Evolutionary conservation across 2,329 filamentous ascomycete genomes (phyloP), one percentile per base, ranked within the genome.

Genomic region (Aspergillus amoenus): DNA sequence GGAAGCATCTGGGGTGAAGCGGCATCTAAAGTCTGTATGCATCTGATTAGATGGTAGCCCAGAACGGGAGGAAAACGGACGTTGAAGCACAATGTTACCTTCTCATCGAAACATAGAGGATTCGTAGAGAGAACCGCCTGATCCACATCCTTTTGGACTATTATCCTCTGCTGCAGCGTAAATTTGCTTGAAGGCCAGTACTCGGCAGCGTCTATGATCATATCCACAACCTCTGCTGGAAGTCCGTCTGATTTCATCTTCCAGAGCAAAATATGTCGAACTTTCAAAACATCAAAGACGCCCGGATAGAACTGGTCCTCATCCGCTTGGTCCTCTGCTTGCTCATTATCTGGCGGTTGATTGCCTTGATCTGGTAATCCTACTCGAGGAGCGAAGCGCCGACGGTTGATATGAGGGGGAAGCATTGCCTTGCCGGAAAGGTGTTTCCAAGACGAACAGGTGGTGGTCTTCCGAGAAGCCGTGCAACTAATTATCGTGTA

Each of bases 171-270:
- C 11, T 64, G 55, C 56, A 73, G 60, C 4, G 27, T 52, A 15
- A 55, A 44, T 50, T 66, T 63, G 4, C 51, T 56, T 8, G 69
- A 72, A 1, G 68, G 62, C 70, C 70, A 73, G 51, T 73, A 72
- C 51, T 73, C 74, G 2, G 73, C 74, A 27, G 64, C 65, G 58
- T 76, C 74, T 34, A 76, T 55, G 42, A 76, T 76, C 59, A 73
- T 61, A 64, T 76, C 74, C 24, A 75, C 64, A 32, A 76, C 64
- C 49, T 76, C 74, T n/a, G 61, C 56, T 0, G 74, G 74, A 1
- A 76, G 57, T 9, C 65, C 61, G 17, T 58, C 61, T 4, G 50
- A 39, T 24, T 39, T 45, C 7, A 62, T 34, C 44, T 62, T 52
- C 57, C 68, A 69, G 44, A 64, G 66, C 22, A 76, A 57, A 0